Base-by-base conservation (phyloP, 176 grass and related monocot species). In the Guadua angustifolia region DNA sequence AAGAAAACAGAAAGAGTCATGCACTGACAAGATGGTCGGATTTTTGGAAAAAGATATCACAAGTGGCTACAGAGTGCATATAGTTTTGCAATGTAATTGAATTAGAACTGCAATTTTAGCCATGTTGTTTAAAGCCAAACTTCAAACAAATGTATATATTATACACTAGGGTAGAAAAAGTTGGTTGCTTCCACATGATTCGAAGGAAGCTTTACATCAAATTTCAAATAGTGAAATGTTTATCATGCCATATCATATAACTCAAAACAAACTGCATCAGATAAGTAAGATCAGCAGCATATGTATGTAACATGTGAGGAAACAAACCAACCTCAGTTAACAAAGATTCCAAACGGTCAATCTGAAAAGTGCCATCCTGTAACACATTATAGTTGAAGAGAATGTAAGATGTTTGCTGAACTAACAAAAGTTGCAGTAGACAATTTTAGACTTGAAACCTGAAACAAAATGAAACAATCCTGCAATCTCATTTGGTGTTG, bases 271-370 rank as follows among this genome's bases (percentile, higher is more conserved):
- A 76, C 25, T 87, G 17, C 32, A 59, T 68, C n/a, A 25, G 66
- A 40, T 1, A 86, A 80, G 21, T 71, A 52, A 59, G 43, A 69
- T 24, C 21, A 74, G 14, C 36, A 83, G 12, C 46, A 64, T 55
- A 53, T 42, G 53, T 7, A 32, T 47, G 58, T 73, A 33, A 14
- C 67, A 67, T 55, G 40, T 15, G 60, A 81, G 5, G 43, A 57
- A 79, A 73, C 15, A 81, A 77, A 82, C 82, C 53, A 86, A 98
- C 95, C 95, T 98, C 95, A 3, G 87, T 90, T 83, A 95, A 79
- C 55, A 98, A 88, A 78, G 95, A 98, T 66, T 98, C 95, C 89
- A 98, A 85, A 69, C 93, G 91, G 65, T 98, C 95, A 53, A 98
- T 95, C 89, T 91, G 91, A 83, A 98, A 98, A 70, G 83, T 64